phyloP scores from a whole-genome alignment of 1,284 basidiomycete species.

The Macrocystidia cucumis region DNA sequence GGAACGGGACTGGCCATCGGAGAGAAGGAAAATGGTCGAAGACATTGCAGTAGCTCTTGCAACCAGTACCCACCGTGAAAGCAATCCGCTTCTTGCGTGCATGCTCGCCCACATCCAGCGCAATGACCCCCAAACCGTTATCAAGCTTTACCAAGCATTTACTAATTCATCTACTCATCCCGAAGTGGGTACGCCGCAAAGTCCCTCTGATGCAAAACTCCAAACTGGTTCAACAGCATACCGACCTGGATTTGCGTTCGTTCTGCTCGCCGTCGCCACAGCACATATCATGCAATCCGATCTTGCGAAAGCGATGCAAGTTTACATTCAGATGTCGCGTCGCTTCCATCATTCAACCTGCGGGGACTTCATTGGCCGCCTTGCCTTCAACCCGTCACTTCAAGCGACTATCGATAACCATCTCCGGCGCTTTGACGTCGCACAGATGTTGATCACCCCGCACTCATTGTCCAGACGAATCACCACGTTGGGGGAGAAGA shows the following conservation, averaged over 20 bases:
- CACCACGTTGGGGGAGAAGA: constrained; percentile 28
- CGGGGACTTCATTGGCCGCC: constrained; percentile 26
- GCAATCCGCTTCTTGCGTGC: constrained; percentile 39
- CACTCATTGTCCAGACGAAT: constrained; percentile 42
- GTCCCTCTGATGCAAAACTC: constrained; percentile 9
- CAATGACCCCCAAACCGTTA: constrained; percentile 30
- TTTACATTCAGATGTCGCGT: constrained; percentile 28
- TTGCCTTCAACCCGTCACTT: constrained; percentile 25
- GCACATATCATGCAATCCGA: constrained; percentile 50
- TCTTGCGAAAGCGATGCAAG: constrained; percentile 43
- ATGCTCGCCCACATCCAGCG: constrained; percentile 39
- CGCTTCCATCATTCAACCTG: constrained; percentile 26
- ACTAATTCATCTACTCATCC: constrained; percentile 10
- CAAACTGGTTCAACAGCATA: constrained; percentile 9
- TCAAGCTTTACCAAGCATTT: constrained; percentile 41
- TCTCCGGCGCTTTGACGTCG: constrained; percentile 37
- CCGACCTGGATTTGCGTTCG: constrained; percentile 24
- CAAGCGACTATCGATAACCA: constrained; percentile 33
- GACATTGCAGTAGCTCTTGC: constrained; percentile 40
- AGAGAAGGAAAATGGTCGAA: constrained; percentile 15
- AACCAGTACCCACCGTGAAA: constrained; percentile 30
- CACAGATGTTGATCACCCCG: constrained; percentile 42
- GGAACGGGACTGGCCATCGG: constrained; percentile 1
- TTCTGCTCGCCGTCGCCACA: constrained; percentile 45
- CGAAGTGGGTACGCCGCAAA: constrained; percentile 12